A percentile compares a stretch with the other conserved stretches of the same genome.
These are phyloP conservation scores for Aspergillus cavernicola DNA, from an alignment of 495 filamentous ascomycete species.

Conservation along the genomic window DNA sequence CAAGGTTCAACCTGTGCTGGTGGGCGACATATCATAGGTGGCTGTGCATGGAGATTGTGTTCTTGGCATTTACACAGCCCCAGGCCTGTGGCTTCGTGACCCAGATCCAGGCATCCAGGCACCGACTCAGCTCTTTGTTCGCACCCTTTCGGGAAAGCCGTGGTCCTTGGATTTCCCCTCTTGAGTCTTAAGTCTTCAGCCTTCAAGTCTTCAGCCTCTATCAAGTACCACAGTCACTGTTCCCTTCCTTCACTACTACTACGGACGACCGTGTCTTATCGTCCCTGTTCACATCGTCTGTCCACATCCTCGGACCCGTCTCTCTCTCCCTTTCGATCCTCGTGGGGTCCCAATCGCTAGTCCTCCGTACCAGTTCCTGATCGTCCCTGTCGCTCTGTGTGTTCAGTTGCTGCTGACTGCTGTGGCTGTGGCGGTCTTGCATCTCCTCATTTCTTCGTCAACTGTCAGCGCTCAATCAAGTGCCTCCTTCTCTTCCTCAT, in stretches of 20 bases:
- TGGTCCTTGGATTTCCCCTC: conserved; percentile 8
- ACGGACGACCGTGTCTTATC: not conserved
- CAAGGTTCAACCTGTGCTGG: no score
- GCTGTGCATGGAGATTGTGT: not conserved
- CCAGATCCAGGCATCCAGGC: conserved; percentile 13
- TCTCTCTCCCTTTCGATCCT: not conserved
- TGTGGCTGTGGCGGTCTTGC: conserved; percentile 30
- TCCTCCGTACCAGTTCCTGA: conserved; percentile 3
- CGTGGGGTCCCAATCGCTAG: conserved; percentile 2
- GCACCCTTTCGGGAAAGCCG: conserved; percentile 6
- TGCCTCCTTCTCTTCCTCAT: conserved; percentile 7
- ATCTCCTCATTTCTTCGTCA: conserved; percentile 21
- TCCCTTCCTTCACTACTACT: not conserved
- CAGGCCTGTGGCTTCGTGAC: not conserved
- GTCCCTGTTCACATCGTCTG: not conserved
- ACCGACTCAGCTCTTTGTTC: conserved; percentile 8
- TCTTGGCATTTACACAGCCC: conserved; percentile 17
- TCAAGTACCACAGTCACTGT: conserved; percentile 6
- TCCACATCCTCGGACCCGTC: not conserved
- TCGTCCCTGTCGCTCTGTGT: conserved; percentile 15
- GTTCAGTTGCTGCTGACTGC: conserved; percentile 21
- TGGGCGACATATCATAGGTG: no score
- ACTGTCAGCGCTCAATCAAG: conserved; percentile 8
- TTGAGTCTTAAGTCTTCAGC: not conserved
- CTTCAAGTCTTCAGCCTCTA: conserved; percentile 12